phyloP scores from a whole-genome alignment of 2,329 filamentous ascomycete genomes.

The Zymoseptoria crescenta region DNA sequence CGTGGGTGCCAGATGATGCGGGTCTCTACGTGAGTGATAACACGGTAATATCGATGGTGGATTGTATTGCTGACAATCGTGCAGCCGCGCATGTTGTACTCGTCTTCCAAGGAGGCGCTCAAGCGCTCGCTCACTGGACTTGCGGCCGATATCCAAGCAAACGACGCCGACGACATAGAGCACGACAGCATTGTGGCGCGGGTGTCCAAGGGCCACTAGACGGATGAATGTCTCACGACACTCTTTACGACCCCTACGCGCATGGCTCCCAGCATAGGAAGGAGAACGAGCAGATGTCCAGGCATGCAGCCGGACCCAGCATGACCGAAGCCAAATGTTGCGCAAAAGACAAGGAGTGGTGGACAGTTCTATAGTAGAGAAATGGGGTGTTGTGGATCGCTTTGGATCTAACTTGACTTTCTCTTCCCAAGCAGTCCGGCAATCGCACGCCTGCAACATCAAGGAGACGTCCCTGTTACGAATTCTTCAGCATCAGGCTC shows the following conservation, averaged over 20 bases:
- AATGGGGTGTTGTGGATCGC: not conserved
- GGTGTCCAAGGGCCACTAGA: slow-evolving; percentile 45
- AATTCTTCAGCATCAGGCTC: not conserved
- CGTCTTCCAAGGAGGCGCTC: slow-evolving; percentile 73
- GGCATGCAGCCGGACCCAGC: not conserved
- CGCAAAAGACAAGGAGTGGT: not conserved
- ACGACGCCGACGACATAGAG: slow-evolving; percentile 76
- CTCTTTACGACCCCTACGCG: not conserved
- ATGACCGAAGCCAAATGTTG: not conserved
- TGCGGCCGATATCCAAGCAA: slow-evolving; percentile 72
- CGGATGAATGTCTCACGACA: not conserved
- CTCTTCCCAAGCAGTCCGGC: not conserved
- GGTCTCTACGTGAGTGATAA: slow-evolving; percentile 57
- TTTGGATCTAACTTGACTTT: not conserved
- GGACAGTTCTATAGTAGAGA: not conserved
- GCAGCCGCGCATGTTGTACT: slow-evolving; percentile 84
- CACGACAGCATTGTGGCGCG: slow-evolving; percentile 57
- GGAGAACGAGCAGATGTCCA: not conserved
- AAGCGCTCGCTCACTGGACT: slow-evolving; percentile 72
- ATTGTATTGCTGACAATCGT: not conserved
- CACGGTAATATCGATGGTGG: not conserved
- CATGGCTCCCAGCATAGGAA: not conserved
- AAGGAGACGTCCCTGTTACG: not conserved
- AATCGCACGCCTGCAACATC: not conserved
- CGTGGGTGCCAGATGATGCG: slow-evolving; percentile 77